These are phyloP conservation scores for Sporothrix brasiliensis DNA, from an alignment of 2,329 filamentous ascomycete species.

Conservation along the genomic window DNA sequence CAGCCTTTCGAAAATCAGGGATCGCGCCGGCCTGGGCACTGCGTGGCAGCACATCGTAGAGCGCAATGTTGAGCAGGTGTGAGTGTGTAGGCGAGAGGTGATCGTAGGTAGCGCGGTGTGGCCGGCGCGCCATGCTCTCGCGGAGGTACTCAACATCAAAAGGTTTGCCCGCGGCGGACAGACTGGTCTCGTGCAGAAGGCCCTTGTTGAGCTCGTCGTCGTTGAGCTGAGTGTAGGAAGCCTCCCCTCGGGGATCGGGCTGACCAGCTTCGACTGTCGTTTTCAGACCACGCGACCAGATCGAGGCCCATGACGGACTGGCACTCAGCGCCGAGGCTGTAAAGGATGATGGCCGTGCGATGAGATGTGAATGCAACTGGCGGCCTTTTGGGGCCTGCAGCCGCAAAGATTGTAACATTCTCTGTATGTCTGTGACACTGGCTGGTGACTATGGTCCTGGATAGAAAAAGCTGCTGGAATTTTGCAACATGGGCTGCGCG, in stretches of 20 bases:
- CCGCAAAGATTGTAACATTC: not conserved
- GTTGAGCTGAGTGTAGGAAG: not conserved
- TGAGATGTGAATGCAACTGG: not conserved
- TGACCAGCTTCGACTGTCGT: not conserved
- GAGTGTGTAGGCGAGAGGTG: slow-evolving; percentile 61
- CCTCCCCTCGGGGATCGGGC: not conserved
- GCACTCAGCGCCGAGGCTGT: not conserved
- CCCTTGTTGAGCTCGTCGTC: slow-evolving; percentile 13
- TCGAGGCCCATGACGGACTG: slow-evolving; percentile 1
- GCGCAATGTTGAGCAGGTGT: slow-evolving; percentile 65
- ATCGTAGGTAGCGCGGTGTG: slow-evolving; percentile 48
- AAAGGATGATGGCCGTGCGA: not conserved
- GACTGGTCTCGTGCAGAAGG: not conserved
- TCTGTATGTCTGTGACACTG: not conserved
- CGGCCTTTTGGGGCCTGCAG: not conserved
- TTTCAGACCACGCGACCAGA: not conserved
- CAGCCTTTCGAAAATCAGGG: not conserved
- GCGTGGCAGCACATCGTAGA: slow-evolving; percentile 46
- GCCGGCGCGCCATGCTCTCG: slow-evolving; percentile 33
- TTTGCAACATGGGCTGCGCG: not conserved
- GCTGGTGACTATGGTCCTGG: not conserved
- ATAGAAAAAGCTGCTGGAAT: not conserved
- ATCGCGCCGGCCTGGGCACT: slow-evolving; percentile 41
- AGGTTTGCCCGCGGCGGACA: not conserved
- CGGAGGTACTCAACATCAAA: slow-evolving; percentile 32